Base-by-base conservation (phyloP, 2,329 filamentous ascomycete species). In the Penicillium sp. region DNA sequence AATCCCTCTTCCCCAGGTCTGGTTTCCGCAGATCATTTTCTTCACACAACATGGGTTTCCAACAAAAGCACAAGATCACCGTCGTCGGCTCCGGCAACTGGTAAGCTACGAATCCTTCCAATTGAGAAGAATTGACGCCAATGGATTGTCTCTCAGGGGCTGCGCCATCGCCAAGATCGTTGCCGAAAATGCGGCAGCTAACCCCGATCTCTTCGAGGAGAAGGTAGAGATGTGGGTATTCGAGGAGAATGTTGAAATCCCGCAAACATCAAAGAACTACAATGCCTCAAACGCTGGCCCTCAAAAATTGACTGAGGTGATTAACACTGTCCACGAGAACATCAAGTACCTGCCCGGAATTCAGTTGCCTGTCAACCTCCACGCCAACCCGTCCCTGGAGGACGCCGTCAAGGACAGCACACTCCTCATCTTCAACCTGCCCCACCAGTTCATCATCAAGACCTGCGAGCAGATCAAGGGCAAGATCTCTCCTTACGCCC, bases 211-310 rank as follows among this genome's bases (percentile, higher is more conserved):
- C 43, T 99, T 97, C 71, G 90, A 97, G 69, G 80, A 88, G 72
- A 81, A 91, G 58, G 92, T 99, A 49, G 91, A 96, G 77, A 97
- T 99, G 94, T 99, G 94, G 94, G 95, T 99, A 69, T 97, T 86
- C 71, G 94, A 99, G 77, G 94, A 99, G 75, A 85, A 96, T 22
- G 87, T 96, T 60, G 83, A 84, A 51, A 80, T 96, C 40, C 77
- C 89, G 11, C 82, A 87, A 66, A 81, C 83, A 60, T 93, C 90
- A 46, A 86, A 85, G 63, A 83, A 91, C 77, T 92, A 91, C 80
- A 82, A 89, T 66, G 75, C 81, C 44, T 96, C 54, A 90, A 83
- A 83, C 68, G 82, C 85, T 59, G 81, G 85, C 60, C 85, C 88
- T 3, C 90, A 94, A 74, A 96, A 96, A 78, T 87, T 99, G 73